phyloP scores from a whole-genome alignment of 73 alveolate species.

The Paramecium sonneborni region DNA sequence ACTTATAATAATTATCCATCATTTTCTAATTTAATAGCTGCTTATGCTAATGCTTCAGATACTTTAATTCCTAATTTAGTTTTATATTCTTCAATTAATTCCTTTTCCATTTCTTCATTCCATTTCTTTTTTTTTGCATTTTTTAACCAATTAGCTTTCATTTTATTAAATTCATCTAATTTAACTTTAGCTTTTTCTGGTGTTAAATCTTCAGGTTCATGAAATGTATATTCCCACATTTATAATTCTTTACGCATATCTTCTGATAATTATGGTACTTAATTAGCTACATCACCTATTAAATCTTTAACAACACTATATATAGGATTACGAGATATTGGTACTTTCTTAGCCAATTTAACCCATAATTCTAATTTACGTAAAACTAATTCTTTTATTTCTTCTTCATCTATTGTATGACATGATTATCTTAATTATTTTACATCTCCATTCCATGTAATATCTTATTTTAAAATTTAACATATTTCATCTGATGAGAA shows the following conservation, averaged over 20 bases:
- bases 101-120: slow-evolving; percentile 83
- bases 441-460: slow-evolving; percentile 79
- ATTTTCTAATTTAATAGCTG: slow-evolving; percentile 36
- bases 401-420: slow-evolving; percentile 66
- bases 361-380: slow-evolving; percentile 68
- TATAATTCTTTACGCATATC: slow-evolving; percentile 73
- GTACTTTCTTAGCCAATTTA: slow-evolving; percentile 70
- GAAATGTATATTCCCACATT: slow-evolving; percentile 78
- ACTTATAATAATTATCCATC: slow-evolving; percentile 50
- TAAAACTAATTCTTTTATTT: slow-evolving; percentile 62
- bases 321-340: slow-evolving; percentile 70
- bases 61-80: slow-evolving; percentile 42
- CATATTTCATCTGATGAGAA: slow-evolving; percentile 39
- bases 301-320: slow-evolving; percentile 67
- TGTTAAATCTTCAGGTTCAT: slow-evolving; percentile 75
- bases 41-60: neutral
- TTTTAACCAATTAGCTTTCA: slow-evolving; percentile 85
- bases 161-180: slow-evolving; percentile 75
- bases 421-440: slow-evolving; percentile 70
- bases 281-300: slow-evolving; percentile 57
- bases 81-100: slow-evolving; percentile 71
- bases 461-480: neutral
- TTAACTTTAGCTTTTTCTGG: slow-evolving; percentile 71
- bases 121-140: slow-evolving; percentile 82
- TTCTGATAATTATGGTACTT: slow-evolving; percentile 70